Evolutionary conservation across 2,329 filamentous ascomycete species (phyloP), one percentile per base, ranked within the genome.

Genomic region (Penicillium sp.): DNA sequence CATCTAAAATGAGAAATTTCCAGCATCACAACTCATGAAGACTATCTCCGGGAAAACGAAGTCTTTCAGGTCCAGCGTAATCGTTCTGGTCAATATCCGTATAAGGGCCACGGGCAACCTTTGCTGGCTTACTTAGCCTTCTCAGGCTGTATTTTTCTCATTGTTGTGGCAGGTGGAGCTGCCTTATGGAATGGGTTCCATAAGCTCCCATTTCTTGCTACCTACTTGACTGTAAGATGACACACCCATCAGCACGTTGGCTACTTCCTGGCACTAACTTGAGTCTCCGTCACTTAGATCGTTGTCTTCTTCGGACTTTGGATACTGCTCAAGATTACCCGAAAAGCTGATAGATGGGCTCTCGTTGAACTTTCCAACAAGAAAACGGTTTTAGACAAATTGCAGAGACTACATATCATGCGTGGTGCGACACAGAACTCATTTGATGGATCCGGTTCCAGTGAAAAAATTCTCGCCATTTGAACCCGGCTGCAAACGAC

Each of bases 61-160:
- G 36, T 39, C 14, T 16, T 39, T 16, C 36, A 39, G 16, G 36
- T 39, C 13, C 13, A 39, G 36, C 36, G 36, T 6, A 16, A 39
- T 16, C 6, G 16, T 39, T 39, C 14, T 39, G 16, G 16, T 16
- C 13, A 39, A 39, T 79, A 78, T 46, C 76, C 77, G 0, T 79
- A 76, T 56, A 72, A 73, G 13, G 73, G 75, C 47, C 73, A 77
- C 36, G 70, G 69, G 1, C 78, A 79, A 58, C 77, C 77, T 0
- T 50, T 76, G 4, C 66, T 75, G 0, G 75, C 73, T 7, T 77
- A 75, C 51, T 36, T 73, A 2, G 75, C 75, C 1, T 55, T 79
- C 1, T 33, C 54, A 1, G 76, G 72, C 0, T 79, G 77, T 41
- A 47, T 78, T 1, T 70, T 76, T 54, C 62, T 78, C 9, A 61